These are phyloP conservation scores for Saraca asoca DNA, from an alignment of 331 rosid genomes.

Conservation along the genomic window DNA sequence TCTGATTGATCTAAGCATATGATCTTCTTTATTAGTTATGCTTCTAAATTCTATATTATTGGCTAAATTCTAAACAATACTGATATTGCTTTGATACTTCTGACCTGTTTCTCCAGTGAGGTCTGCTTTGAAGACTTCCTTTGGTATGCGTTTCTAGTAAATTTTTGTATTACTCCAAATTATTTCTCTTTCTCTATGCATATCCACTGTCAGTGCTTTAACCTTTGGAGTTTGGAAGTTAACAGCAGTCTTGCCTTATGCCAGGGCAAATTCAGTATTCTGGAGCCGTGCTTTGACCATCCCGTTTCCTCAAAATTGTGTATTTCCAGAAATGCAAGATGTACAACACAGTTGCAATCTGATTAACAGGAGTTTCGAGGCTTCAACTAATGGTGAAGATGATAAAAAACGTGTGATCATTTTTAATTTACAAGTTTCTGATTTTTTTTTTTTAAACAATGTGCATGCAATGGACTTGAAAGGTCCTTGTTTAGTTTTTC, in stretches of 20 bases:
- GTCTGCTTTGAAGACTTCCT: slow-evolving; percentile 90
- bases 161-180: slow-evolving; percentile 10
- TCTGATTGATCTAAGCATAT: slow-evolving; percentile 13
- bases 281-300: slow-evolving; percentile 95
- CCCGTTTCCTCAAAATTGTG: slow-evolving; percentile 80
- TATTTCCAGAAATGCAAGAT: slow-evolving; percentile 70
- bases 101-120: slow-evolving; percentile 61
- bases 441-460: not conserved
- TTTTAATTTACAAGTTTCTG: not conserved
- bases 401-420: slow-evolving; percentile 43
- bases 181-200: slow-evolving; percentile 18
- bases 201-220: slow-evolving; percentile 10
- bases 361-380: slow-evolving; percentile 25
- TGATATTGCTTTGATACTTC: slow-evolving; percentile 34
- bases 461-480: not conserved
- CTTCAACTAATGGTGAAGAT: slow-evolving; percentile 38
- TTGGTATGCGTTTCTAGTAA: slow-evolving; percentile 59
- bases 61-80: slow-evolving; percentile 8
- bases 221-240: slow-evolving; percentile 42
- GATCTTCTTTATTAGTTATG: not conserved
- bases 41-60: slow-evolving; percentile 19
- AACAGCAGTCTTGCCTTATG: slow-evolving; percentile 37
- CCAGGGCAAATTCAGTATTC: slow-evolving; percentile 93
- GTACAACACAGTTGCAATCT: slow-evolving; percentile 42
- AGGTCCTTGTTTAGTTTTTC: slow-evolving; percentile 23